Conservation (phyloP, 2,329 filamentous ascomycete species). For the Dothiorella sarmentorum region DNA sequence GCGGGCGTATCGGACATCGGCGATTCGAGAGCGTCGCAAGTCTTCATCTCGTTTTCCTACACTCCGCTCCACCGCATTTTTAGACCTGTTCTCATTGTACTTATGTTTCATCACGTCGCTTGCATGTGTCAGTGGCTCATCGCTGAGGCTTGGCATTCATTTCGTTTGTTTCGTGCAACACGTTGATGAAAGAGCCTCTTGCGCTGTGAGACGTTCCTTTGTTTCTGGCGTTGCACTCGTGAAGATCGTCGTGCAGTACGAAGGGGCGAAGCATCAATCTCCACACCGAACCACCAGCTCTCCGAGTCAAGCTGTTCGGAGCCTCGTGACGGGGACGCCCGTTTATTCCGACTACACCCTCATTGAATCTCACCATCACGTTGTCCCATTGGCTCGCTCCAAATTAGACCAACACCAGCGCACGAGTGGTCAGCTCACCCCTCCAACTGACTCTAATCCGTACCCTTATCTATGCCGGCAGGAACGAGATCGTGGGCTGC, state of each 20-base stretch:
- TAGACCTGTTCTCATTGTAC: not conserved
- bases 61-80: not conserved
- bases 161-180: not conserved
- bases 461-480: too few species aligned
- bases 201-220: not conserved
- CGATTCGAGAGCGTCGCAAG: slow-evolving; percentile 10
- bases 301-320: not conserved
- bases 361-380: too few species aligned
- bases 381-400: not conserved
- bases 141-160: slow-evolving; percentile 6
- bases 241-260: not conserved
- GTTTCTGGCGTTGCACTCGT: not conserved
- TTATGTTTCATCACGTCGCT: not conserved
- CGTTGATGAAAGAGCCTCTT: not conserved
- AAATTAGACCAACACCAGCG: too few species aligned
- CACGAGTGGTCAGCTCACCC: too few species aligned
- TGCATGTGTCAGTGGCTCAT: slow-evolving; percentile 5
- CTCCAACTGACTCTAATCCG: too few species aligned
- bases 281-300: too few species aligned
- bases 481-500: too few species aligned
- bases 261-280: not conserved
- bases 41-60: slow-evolving; percentile 13
- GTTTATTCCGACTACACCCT: not conserved
- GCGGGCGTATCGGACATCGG: not conserved
- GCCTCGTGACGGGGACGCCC: not conserved